Conservation (phyloP, 805 yeast species). For the Metschnikowia shivogae region DNA sequence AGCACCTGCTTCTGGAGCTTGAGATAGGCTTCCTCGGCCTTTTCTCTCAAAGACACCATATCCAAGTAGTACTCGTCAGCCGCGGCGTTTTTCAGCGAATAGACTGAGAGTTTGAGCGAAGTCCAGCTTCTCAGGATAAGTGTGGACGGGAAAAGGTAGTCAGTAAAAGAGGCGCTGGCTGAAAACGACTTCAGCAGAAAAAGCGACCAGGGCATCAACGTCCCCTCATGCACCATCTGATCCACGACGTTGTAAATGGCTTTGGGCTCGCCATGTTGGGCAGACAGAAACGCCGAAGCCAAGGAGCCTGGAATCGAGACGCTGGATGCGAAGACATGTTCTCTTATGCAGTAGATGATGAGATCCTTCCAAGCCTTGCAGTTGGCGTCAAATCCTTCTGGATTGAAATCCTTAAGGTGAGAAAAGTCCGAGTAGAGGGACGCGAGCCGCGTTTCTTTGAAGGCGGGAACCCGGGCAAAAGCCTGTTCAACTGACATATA, state of each 20-base stretch:
- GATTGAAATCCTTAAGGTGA: conserved; percentile 28
- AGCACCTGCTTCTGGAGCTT: conserved; percentile 1
- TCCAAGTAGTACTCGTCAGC: conserved; percentile 22
- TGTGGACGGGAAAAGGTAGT: conserved; percentile 11
- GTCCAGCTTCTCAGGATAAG: conserved; percentile 5
- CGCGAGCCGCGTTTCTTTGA: conserved; percentile 27
- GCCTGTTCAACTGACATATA: conserved; percentile 5
- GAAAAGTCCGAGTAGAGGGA: conserved; percentile 37
- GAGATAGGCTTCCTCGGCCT: conserved; percentile 1
- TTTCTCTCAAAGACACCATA: conserved; percentile 1
- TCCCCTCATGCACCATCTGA: conserved; percentile 20
- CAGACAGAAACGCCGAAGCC: conserved; percentile 5
- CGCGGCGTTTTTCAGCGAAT: not conserved
- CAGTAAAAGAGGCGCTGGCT: conserved; percentile 1
- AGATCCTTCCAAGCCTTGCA: conserved; percentile 35
- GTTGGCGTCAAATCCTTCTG: conserved; percentile 42
- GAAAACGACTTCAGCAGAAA: conserved; percentile 3
- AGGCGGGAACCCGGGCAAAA: conserved; percentile 15
- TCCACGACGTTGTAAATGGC: conserved; percentile 23
- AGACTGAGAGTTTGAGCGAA: not conserved
- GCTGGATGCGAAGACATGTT: conserved; percentile 12
- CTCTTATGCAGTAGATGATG: conserved; percentile 14
- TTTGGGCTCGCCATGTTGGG: conserved; percentile 29
- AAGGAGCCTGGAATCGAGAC: conserved; percentile 22
- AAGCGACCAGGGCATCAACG: conserved; percentile 15